Conservation (phyloP, 345 rosid genomes). For the Syzygium grande region DNA sequence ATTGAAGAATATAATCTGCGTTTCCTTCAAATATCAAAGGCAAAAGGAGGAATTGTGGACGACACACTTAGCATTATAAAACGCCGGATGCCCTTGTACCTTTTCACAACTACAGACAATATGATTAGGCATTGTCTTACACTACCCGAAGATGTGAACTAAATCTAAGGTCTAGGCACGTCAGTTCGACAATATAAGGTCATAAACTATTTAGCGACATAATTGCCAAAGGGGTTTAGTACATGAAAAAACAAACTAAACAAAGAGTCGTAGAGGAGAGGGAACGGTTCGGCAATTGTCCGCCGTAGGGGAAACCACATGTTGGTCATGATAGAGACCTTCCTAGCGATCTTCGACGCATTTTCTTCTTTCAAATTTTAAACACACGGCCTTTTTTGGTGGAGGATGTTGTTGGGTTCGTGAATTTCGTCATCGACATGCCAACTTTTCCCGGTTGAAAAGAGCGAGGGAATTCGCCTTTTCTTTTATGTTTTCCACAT, state of each 20-base stretch:
- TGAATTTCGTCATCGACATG: neutral
- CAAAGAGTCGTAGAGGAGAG: neutral
- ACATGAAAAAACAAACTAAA: neutral
- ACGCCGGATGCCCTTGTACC: neutral
- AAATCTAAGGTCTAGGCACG: neutral
- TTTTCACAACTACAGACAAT: neutral
- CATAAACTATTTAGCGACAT: neutral
- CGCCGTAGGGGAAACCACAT: neutral
- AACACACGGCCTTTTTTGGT: neutral
- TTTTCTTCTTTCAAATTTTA: no score
- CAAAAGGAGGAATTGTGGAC: neutral
- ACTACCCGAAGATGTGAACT: neutral
- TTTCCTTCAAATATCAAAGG: neutral
- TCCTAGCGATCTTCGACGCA: neutral
- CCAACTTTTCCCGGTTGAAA: neutral
- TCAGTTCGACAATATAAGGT: neutral
- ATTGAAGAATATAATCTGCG: neutral
- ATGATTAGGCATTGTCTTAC: neutral
- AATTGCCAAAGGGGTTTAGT: neutral
- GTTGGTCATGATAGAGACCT: neutral
- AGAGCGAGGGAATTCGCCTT: neutral
- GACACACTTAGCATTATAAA: neutral
- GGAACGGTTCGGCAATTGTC: neutral
- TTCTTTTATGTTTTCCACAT: neutral
- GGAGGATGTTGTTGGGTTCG: neutral